phyloP scores from a whole-genome alignment of 495 filamentous ascomycete genomes.

The Neurospora pannonica region DNA sequence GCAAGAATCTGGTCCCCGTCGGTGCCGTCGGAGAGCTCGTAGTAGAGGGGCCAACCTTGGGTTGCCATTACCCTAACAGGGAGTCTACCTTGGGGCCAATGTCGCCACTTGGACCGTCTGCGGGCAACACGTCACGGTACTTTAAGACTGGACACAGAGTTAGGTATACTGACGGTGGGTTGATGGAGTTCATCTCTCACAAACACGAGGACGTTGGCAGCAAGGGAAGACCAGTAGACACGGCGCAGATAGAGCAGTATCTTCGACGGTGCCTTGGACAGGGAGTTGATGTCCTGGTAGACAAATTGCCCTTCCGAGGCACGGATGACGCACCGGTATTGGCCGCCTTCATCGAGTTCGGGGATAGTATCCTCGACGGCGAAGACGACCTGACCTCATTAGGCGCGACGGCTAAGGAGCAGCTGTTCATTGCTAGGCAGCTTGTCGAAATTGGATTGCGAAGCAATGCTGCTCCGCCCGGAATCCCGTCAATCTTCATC shows the following conservation, averaged over 20 bases:
- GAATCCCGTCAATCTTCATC: conserved; percentile 33
- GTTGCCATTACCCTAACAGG: conserved; percentile 22
- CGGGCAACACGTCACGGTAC: conserved; percentile 13
- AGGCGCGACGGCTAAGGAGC: conserved; percentile 24
- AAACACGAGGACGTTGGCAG: conserved; percentile 20
- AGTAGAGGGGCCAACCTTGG: conserved; percentile 36
- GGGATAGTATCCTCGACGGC: conserved; percentile 24
- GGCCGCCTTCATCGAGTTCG: conserved; percentile 37
- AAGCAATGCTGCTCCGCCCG: conserved; percentile 21
- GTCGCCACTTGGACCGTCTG: conserved; percentile 12
- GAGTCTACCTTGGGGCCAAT: conserved; percentile 19
- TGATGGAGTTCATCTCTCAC: conserved; percentile 34
- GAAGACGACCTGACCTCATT: conserved; percentile 24
- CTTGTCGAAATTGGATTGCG: conserved; percentile 28
- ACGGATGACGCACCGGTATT: conserved; percentile 24
- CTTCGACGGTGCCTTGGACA: conserved; percentile 36
- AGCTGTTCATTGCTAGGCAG: conserved; percentile 29
- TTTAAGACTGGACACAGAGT: conserved; percentile 37
- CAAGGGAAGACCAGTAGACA: conserved; percentile 23
- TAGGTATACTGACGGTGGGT: conserved; percentile 32
- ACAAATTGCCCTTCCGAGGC: conserved; percentile 31
- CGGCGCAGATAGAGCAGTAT: conserved; percentile 33
- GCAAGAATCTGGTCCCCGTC: conserved; percentile 35
- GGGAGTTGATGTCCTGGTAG: conserved; percentile 36
- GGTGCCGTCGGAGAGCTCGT: conserved; percentile 40